These are phyloP conservation scores for Mycena rebaudengoi DNA, from an alignment of 768 basidiomycete species.

Conservation along the genomic window DNA sequence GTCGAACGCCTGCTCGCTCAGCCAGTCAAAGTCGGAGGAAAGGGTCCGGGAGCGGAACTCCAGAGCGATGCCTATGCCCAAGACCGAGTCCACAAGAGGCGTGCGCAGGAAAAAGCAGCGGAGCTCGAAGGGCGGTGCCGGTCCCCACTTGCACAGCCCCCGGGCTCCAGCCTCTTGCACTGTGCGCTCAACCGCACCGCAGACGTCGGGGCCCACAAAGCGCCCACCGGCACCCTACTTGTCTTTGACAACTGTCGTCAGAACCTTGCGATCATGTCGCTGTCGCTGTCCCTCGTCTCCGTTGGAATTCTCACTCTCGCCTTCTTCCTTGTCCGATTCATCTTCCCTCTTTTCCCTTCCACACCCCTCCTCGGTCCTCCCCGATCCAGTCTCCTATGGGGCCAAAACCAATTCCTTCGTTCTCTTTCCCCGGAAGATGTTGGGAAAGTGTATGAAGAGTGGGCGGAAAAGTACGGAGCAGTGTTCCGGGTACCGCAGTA, in stretches of 20 bases:
- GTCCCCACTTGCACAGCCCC: too few relatives aligned
- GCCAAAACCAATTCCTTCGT: neutral
- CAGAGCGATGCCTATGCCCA: slow-evolving; percentile 51
- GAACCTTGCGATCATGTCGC: neutral
- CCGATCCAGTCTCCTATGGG: neutral
- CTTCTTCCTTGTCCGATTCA: neutral
- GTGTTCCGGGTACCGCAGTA: neutral
- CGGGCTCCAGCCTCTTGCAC: too few relatives aligned
- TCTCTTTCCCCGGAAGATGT: neutral
- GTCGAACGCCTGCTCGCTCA: slow-evolving; percentile 52
- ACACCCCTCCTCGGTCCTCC: neutral
- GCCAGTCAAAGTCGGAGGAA: slow-evolving; percentile 57
- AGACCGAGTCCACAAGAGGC: slow-evolving; percentile 44
- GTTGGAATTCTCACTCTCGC: neutral
- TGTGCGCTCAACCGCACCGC: neutral
- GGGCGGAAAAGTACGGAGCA: neutral
- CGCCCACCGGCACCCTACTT: too few relatives aligned
- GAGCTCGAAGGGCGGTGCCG: too few relatives aligned
- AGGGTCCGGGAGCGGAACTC: slow-evolving; percentile 40
- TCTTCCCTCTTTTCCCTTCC: neutral
- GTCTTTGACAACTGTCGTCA: neutral
- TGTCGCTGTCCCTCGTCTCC: neutral
- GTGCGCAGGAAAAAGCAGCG: slow-evolving; percentile 56
- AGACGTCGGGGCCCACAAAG: neutral
- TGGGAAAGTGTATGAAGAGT: neutral